Percentiles rank a stretch among this genome's conserved stretches.
phyloP scores from a whole-genome alignment of 2,329 filamentous ascomycete genomes.

The Diaporthe longicolla region DNA sequence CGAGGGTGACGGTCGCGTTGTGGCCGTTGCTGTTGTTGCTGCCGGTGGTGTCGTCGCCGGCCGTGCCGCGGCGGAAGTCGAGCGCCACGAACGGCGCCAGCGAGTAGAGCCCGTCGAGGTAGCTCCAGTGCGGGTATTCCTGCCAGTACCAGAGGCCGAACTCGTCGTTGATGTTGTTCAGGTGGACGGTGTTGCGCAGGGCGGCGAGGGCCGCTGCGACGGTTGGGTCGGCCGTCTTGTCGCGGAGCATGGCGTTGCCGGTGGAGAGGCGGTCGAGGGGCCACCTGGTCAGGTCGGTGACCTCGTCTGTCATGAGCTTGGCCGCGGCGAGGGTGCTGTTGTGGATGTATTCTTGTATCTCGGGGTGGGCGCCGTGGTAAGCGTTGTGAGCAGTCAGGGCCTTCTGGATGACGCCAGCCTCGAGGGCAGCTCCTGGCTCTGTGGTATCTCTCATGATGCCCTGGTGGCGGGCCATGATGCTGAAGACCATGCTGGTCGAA shows the following conservation, averaged over 20 bases:
- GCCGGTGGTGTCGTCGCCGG: neutral
- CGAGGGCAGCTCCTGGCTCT: conserved; percentile 15
- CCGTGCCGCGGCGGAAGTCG: conserved; percentile 49
- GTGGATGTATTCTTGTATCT: neutral
- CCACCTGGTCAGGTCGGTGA: neutral
- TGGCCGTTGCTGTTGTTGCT: neutral
- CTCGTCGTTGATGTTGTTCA: conserved; percentile 45
- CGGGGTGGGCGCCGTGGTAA: neutral
- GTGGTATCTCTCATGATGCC: conserved; percentile 29
- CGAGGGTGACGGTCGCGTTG: conserved; percentile 47
- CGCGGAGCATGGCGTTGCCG: conserved; percentile 4
- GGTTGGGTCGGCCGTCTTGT: fast-evolving
- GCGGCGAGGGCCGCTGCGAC: neutral
- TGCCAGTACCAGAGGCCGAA: conserved; percentile 52
- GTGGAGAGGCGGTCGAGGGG: conserved; percentile 31
- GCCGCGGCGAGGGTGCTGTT: neutral
- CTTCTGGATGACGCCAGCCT: conserved; percentile 40
- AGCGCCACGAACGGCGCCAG: conserved; percentile 53
- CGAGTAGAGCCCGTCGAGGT: conserved; percentile 65
- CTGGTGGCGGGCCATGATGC: conserved; percentile 39
- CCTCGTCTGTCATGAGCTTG: neutral
- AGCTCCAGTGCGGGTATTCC: conserved; percentile 62
- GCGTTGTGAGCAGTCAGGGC: neutral
- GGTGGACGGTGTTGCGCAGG: conserved; percentile 5
- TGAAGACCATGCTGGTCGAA: conserved; percentile 37